Conservation (phyloP, 192 early-diverging fungal genomes). For the Entrophospora sp. region DNA sequence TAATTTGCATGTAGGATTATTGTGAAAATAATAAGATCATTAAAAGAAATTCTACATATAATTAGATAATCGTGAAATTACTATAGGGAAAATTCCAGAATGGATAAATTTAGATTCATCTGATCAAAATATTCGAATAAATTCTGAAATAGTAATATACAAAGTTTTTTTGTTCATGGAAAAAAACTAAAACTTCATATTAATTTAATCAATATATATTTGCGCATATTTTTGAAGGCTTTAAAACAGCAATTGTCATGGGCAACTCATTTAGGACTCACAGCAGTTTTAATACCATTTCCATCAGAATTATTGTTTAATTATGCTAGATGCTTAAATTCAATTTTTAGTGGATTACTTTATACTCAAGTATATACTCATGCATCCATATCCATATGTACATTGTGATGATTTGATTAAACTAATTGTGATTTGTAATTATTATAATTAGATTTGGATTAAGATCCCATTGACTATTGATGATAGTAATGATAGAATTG, state of each 20-base stretch:
- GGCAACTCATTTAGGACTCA: conserved; percentile 60
- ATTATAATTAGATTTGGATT: conserved; percentile 37
- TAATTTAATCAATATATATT: neutral
- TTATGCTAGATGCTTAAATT: conserved; percentile 40
- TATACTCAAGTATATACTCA: neutral
- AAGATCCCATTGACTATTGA: conserved; percentile 36
- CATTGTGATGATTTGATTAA: conserved; percentile 22
- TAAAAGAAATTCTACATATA: neutral
- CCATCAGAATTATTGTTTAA: conserved; percentile 34
- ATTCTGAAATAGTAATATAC: conserved; percentile 45
- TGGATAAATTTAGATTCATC: conserved; percentile 51
- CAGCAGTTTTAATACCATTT: conserved; percentile 46
- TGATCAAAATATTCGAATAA: conserved; percentile 34
- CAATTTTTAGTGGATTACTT: neutral
- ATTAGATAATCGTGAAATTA: conserved; percentile 24
- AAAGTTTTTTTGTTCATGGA: neutral
- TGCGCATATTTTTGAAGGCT: conserved; percentile 20
- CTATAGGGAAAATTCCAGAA: conserved; percentile 41
- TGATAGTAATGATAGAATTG: conserved; percentile 1
- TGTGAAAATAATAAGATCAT: neutral
- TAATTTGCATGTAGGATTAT: neutral
- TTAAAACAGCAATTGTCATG: conserved; percentile 57
- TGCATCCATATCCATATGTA: conserved; percentile 18
- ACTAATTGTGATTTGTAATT: conserved; percentile 29
- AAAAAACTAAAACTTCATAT: neutral